A percentile compares a stretch with the other conserved stretches of the same genome.
Conservation (phyloP, 305 asterid species). For the Fraxinus floribunda region DNA sequence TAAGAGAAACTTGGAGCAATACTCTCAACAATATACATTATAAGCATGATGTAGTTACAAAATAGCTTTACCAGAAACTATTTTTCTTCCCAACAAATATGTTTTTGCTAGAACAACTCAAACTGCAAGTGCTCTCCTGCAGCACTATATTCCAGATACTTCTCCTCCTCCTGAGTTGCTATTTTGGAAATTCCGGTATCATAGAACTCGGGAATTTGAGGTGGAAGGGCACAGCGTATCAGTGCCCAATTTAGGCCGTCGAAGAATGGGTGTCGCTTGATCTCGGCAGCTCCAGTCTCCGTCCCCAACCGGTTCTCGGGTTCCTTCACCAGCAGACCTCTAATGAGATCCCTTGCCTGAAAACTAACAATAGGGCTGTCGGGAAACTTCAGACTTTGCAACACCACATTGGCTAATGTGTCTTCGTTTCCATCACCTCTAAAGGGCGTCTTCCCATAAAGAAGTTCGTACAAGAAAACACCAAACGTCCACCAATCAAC, state of each 20-base stretch:
- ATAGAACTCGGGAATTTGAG: slow-evolving; percentile 60
- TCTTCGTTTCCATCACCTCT: slow-evolving; percentile 83
- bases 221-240: slow-evolving; percentile 80
- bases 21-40: slow-evolving; percentile 25
- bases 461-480: slow-evolving; percentile 78
- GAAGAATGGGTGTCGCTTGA: slow-evolving; percentile 82
- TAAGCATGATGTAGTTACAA: slow-evolving; percentile 22
- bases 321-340: slow-evolving; percentile 73
- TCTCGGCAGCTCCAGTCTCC: slow-evolving; percentile 93
- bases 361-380: slow-evolving; percentile 76
- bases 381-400: slow-evolving; percentile 68
- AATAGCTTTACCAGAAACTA: slow-evolving; percentile 14
- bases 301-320: slow-evolving; percentile 79
- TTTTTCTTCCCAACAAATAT: not conserved
- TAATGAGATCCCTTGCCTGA: slow-evolving; percentile 78
- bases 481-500: slow-evolving; percentile 99
- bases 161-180: slow-evolving; percentile 38
- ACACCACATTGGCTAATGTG: slow-evolving; percentile 71
- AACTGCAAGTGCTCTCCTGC: slow-evolving; percentile 63
- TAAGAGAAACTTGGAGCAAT: slow-evolving; percentile 5
- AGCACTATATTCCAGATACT: slow-evolving; percentile 40
- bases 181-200: slow-evolving; percentile 37
- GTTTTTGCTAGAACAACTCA: slow-evolving; percentile 59
- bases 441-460: slow-evolving; percentile 87
- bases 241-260: slow-evolving; percentile 91